A percentile compares a stretch with the other conserved stretches of the same genome.
These are phyloP conservation scores for Glarea lozoyensis DNA, from an alignment of 495 filamentous ascomycete genomes.

Conservation along the genomic window DNA sequence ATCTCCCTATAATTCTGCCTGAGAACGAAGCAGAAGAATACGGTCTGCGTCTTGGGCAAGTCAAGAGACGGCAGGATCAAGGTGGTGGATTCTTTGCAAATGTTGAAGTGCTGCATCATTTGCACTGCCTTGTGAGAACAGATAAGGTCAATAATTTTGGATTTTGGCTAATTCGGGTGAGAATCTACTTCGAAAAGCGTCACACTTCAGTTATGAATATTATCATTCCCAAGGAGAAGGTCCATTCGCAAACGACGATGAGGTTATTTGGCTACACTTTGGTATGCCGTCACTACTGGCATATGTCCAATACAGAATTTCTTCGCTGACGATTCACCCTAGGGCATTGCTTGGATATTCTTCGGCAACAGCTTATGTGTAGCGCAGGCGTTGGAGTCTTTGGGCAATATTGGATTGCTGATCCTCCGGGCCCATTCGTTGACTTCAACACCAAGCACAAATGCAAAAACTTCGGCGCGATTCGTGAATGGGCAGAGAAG, in stretches of 20 bases:
- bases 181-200: slow-evolving; percentile 43
- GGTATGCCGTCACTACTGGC: neutral
- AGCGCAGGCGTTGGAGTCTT: slow-evolving; percentile 39
- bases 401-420: slow-evolving; percentile 39
- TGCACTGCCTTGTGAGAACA: slow-evolving; percentile 38
- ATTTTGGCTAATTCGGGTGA: neutral
- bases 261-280: slow-evolving; percentile 34
- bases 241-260: slow-evolving; percentile 37
- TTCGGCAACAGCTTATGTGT: slow-evolving; percentile 48
- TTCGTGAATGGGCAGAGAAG: slow-evolving; percentile 40
- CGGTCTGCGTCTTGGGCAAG: slow-evolving; percentile 34
- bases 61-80: slow-evolving; percentile 38
- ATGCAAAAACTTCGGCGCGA: slow-evolving; percentile 46
- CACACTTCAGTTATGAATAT: slow-evolving; percentile 47
- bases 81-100: slow-evolving; percentile 44
- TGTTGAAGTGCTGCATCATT: slow-evolving; percentile 46
- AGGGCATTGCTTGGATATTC: slow-evolving; percentile 44
- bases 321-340: neutral
- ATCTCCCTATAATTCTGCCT: slow-evolving; percentile 25
- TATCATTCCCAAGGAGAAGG: slow-evolving; percentile 36
- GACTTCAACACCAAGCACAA: slow-evolving; percentile 42
- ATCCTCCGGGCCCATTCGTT: slow-evolving; percentile 32
- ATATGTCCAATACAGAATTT: neutral
- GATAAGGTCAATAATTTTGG: neutral
- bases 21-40: slow-evolving; percentile 26